These are phyloP conservation scores for Fragosphaeria purpurea DNA, from an alignment of 2,329 filamentous ascomycete species.

Conservation along the genomic window DNA sequence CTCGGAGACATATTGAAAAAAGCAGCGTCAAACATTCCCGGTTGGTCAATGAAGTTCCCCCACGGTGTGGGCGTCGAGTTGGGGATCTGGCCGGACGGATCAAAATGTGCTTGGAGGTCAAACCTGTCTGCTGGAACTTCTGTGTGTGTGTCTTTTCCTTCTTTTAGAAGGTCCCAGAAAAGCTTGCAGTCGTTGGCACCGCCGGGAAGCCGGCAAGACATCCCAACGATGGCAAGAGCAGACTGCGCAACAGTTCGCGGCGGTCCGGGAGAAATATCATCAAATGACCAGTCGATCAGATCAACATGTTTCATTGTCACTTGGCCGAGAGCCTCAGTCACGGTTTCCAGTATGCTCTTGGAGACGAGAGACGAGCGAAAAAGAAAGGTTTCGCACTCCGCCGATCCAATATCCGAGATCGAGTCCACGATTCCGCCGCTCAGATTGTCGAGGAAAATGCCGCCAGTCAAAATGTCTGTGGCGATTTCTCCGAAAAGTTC, in stretches of 20 bases:
- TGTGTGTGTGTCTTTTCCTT: slow-evolving; percentile 64
- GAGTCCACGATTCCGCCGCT: too few relatives aligned
- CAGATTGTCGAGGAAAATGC: too few relatives aligned
- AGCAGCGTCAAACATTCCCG: slow-evolving; percentile 67
- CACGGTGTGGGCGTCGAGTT: slow-evolving; percentile 71
- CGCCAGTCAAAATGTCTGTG: slow-evolving; percentile 33
- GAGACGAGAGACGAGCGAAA: slow-evolving; percentile 29
- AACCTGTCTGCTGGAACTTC: slow-evolving; percentile 62
- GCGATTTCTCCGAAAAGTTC: slow-evolving; percentile 33
- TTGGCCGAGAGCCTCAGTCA: slow-evolving; percentile 14
- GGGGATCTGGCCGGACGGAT: slow-evolving; percentile 60
- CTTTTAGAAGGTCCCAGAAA: slow-evolving; percentile 60
- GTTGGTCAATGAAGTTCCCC: slow-evolving; percentile 65
- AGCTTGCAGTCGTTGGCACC: slow-evolving; percentile 61
- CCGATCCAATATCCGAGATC: too few relatives aligned
- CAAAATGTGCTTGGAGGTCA: slow-evolving; percentile 59
- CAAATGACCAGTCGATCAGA: too few relatives aligned
- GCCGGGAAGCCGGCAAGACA: slow-evolving; percentile 68
- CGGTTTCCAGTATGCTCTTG: slow-evolving; percentile 22
- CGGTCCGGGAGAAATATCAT: slow-evolving; percentile 23
- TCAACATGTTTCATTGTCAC: slow-evolving; percentile 14
- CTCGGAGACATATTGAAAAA: slow-evolving; percentile 82
- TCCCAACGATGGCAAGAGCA: slow-evolving; percentile 78
- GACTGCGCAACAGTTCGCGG: slow-evolving; percentile 39
- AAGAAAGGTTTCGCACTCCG: slow-evolving; percentile 29